These are phyloP conservation scores for Diaporthe vexans DNA, from an alignment of 2,329 filamentous ascomycete genomes.

Conservation along the genomic window DNA sequence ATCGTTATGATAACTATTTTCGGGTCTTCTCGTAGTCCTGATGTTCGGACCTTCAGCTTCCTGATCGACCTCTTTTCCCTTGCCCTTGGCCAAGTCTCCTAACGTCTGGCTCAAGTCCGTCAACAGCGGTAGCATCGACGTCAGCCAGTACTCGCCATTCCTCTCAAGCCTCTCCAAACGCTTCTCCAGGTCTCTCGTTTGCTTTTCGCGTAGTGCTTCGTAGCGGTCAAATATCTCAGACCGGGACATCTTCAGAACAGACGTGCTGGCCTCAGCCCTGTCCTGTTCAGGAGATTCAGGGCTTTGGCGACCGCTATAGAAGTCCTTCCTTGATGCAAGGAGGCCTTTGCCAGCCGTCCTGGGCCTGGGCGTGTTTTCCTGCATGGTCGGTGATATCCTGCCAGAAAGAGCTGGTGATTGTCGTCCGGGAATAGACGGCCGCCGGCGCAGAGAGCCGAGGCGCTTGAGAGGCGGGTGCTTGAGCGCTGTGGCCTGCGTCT, in stretches of 20 bases:
- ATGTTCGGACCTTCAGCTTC: slow-evolving; percentile 8
- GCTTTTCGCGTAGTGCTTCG: slow-evolving; percentile 40
- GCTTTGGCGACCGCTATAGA: slow-evolving; percentile 12
- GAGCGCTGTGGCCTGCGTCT: slow-evolving; percentile 16
- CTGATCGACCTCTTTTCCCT: neutral
- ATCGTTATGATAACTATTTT: slow-evolving; percentile 2
- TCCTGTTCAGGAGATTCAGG: slow-evolving; percentile 10
- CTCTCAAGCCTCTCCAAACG: slow-evolving; percentile 62
- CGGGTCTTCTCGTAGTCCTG: neutral
- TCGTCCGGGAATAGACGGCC: neutral
- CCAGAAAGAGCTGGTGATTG: slow-evolving; percentile 13
- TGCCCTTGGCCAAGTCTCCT: slow-evolving; percentile 27
- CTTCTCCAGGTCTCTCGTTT: slow-evolving; percentile 58
- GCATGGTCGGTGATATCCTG: slow-evolving; percentile 12
- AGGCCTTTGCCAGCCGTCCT: slow-evolving; percentile 37
- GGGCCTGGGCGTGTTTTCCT: slow-evolving; percentile 21
- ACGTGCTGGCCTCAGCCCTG: neutral
- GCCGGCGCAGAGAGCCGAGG: slow-evolving; percentile 13
- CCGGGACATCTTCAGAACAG: slow-evolving; percentile 32
- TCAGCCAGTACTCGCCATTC: slow-evolving; percentile 61
- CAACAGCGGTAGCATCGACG: slow-evolving; percentile 60
- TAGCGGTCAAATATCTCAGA: slow-evolving; percentile 37
- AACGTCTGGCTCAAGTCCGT: slow-evolving; percentile 59
- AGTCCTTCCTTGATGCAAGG: slow-evolving; percentile 35
- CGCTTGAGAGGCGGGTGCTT: slow-evolving; percentile 33